Base-by-base conservation (phyloP, 305 asterid species). In the Ruellia speciosa region DNA sequence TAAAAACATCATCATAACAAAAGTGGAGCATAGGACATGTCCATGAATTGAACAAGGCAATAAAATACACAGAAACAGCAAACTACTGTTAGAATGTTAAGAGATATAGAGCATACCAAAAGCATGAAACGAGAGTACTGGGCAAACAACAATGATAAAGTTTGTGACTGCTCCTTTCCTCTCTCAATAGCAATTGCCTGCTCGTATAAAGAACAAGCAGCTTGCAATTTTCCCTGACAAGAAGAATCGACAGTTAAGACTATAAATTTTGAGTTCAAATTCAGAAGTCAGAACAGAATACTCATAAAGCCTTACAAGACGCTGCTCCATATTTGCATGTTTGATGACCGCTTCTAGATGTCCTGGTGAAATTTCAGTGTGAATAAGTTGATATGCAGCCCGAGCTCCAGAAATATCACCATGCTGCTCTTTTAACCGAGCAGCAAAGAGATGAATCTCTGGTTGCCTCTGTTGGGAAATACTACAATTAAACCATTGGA, bases 311-410 rank as follows among this genome's bases (percentile, higher is more conserved):
- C 86, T 81, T 83, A 93, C 97, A 54, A 74, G 87, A 66, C 99
- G 81, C 52, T 70, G 72, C 64, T 93, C 97, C 99, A 93, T 93
- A 83, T 93, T 93, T 24, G 97, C 94, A 72, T 93, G 99, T 83
- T 81, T 93, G 50, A 87, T 78, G 53, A 85, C 83, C 2, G 99
- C 99, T 81, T 86, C 99, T 50, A 89, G 72, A 68, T 86, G 97
- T 48, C 97, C 99, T 14, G 96, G 99, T 52, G 99, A 83, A 70
- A 89, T 87, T 75, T 82, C 97, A 59, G 89, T 66, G 64, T 93
- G 97, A 66, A 93, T 90, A 63, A 78, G 89, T 70, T 89, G 96
- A 78, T 89, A 93, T 46, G 99, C 82, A 70, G 95, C 85, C 43
- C 81, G 88, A 54, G 99, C 97, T 70, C 94, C 96, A 37, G 86